Conservation (phyloP, 352 stramenopile genomes). For the Globisporangium ultimum region DNA sequence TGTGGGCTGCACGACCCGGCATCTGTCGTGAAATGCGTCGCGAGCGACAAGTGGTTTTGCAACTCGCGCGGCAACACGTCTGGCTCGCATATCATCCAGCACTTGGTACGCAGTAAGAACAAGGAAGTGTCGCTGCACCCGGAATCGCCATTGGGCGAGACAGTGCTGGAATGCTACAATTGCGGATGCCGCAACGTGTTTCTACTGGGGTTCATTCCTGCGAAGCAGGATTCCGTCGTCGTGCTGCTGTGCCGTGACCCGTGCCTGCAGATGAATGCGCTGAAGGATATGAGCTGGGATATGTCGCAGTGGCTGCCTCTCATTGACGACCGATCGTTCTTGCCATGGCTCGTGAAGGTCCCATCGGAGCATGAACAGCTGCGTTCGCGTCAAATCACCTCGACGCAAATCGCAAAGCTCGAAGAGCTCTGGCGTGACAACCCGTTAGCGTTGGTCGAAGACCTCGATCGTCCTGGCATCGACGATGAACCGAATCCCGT, state of each 20-base stretch:
- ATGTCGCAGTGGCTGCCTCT: constrained; percentile 97
- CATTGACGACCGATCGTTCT: constrained; percentile 96
- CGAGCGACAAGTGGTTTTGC: constrained; percentile 98
- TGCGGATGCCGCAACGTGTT: constrained; percentile 98
- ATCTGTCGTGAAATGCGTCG: constrained; percentile 96
- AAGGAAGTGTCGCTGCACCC: constrained; percentile 91
- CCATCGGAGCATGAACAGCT: constrained; percentile 90
- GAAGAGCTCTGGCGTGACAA: constrained; percentile 97
- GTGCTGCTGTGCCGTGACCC: constrained; percentile 96
- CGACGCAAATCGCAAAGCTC: constrained; percentile 86
- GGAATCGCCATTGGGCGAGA: constrained; percentile 96
- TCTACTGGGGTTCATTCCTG: constrained; percentile 97
- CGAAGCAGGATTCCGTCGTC: constrained; percentile 94
- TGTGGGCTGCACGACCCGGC: constrained; percentile 96
- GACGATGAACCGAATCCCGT: constrained; percentile 88
- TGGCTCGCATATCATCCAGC: constrained; percentile 97
- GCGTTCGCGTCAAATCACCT: constrained; percentile 92
- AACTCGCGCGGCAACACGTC: constrained; percentile 94
- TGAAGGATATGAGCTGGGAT: constrained; percentile 99
- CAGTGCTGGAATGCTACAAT: constrained; percentile 99
- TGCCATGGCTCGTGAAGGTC: constrained; percentile 97
- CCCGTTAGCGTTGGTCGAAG: constrained; percentile 93
- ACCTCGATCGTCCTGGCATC: constrained; percentile 93
- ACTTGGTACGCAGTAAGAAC: constrained; percentile 94
- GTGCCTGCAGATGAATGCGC: constrained; percentile 95